Percentiles rank a stretch among this genome's conserved stretches.
These are phyloP conservation scores for Platanus orientalis DNA, from an alignment of 164 flowering plant genomes.

Conservation along the genomic window DNA sequence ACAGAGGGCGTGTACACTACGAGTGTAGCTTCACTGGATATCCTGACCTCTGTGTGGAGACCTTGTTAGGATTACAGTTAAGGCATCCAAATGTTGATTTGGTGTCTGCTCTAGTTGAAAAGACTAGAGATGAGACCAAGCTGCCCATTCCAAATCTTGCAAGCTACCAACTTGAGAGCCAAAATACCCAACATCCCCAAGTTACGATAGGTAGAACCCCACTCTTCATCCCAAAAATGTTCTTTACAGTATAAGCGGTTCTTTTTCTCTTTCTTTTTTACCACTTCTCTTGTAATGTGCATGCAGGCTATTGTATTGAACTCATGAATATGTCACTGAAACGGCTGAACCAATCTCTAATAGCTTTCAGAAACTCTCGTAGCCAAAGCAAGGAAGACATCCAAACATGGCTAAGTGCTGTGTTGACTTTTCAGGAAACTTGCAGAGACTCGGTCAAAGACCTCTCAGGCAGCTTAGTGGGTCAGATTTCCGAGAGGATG, in stretches of 20 bases:
- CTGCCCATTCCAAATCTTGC: slow-evolving; percentile 12
- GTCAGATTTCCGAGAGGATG: slow-evolving; percentile 27
- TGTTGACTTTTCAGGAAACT: slow-evolving; percentile 37
- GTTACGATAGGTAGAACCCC: slow-evolving; percentile 18
- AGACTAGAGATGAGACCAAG: slow-evolving; percentile 28
- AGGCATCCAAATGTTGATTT: slow-evolving; percentile 17
- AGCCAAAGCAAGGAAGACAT: slow-evolving; percentile 31
- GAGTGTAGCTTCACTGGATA: slow-evolving; percentile 35
- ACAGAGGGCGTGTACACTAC: neutral
- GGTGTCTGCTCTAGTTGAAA: slow-evolving; percentile 29
- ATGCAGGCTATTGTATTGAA: slow-evolving; percentile 35
- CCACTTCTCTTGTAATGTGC: neutral
- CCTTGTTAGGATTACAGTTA: slow-evolving; percentile 19
- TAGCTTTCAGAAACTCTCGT: slow-evolving; percentile 29
- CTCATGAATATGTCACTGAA: slow-evolving; percentile 39
- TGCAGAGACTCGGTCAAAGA: slow-evolving; percentile 36
- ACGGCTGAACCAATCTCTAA: slow-evolving; percentile 35
- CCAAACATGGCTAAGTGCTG: slow-evolving; percentile 59
- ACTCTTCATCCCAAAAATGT: no score
- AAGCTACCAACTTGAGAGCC: neutral
- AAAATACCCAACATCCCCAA: neutral
- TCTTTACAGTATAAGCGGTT: no score
- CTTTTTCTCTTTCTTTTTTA: neutral
- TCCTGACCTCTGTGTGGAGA: slow-evolving; percentile 31
- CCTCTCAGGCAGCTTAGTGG: slow-evolving; percentile 2